Percentiles rank a stretch among this genome's conserved stretches.
Evolutionary conservation across 2,329 filamentous ascomycete genomes (phyloP).

Genomic region (Phaeosphaeria sp.): DNA sequence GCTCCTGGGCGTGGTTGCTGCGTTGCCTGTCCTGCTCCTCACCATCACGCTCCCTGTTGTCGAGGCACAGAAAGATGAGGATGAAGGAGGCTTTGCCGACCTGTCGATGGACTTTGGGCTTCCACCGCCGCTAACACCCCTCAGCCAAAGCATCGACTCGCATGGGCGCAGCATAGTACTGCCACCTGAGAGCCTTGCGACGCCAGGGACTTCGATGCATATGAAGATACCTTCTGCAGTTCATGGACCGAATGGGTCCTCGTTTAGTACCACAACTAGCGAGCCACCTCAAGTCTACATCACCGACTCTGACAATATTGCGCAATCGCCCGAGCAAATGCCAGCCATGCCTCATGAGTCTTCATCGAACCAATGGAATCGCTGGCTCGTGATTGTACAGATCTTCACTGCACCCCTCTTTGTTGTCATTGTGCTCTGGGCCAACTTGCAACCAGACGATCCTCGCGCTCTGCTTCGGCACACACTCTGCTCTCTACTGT

Average conservation of each 20-base stretch:
- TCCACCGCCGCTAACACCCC: slow-evolving; percentile 33
- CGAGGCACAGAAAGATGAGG: slow-evolving; percentile 65
- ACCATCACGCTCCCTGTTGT: slow-evolving; percentile 92
- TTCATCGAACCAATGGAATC: slow-evolving; percentile 73
- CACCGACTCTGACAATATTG: slow-evolving; percentile 41
- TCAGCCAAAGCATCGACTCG: slow-evolving; percentile 21
- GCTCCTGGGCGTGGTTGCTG: slow-evolving; percentile 78
- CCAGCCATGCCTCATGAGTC: slow-evolving; percentile 20
- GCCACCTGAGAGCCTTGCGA: slow-evolving; percentile 25
- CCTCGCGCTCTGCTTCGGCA: slow-evolving; percentile 65
- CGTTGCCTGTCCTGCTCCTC: slow-evolving; percentile 88
- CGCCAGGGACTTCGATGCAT: slow-evolving; percentile 12
- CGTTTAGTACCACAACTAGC: slow-evolving; percentile 20
- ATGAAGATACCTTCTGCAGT: slow-evolving; percentile 3
- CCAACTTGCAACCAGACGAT: slow-evolving; percentile 66
- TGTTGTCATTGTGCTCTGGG: slow-evolving; percentile 77
- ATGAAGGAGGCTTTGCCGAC: slow-evolving; percentile 24
- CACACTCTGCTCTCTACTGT: slow-evolving; percentile 50
- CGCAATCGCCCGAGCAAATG: slow-evolving; percentile 46
- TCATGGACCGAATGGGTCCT: slow-evolving; percentile 5
- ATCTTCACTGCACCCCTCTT: slow-evolving; percentile 88
- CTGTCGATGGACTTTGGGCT: slow-evolving; percentile 40
- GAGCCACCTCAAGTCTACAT: slow-evolving; percentile 37
- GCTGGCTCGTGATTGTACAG: slow-evolving; percentile 87
- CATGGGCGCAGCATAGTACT: slow-evolving; percentile 28